Base-by-base conservation (phyloP, 2,329 filamentous ascomycete genomes). In the Xylaria sp. region DNA sequence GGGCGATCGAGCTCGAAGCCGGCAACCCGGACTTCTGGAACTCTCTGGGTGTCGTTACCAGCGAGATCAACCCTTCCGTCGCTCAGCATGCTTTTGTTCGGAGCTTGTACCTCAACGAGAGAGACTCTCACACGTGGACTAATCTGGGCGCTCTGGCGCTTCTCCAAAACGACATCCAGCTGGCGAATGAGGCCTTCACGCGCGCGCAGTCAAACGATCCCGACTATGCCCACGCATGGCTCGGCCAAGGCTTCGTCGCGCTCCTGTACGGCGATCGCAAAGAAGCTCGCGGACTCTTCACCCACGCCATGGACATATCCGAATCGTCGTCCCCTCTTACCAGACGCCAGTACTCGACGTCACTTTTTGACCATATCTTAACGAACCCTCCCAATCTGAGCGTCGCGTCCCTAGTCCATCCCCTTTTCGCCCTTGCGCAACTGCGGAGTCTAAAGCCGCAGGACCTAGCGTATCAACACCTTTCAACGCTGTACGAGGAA, bases 11-110 rank as follows among this genome's bases (percentile, higher is more conserved):
- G 72, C 80, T 97, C 1, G 95, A 99, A 72, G 90, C 92, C 6
- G 90, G 92, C 47, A 99, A 97, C 68, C 79, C 91, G 0, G 93
- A 97, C 63, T 97, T 97, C 71, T 99, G 94, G 94, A 97, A 97
- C 68, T 88, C 94, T 0, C 80, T 99, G 2, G 94, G 93, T 45
- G 91, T 97, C 2, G 91, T 90, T 21, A 97, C 94, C 2, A 92
- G 91, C 59, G 85, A 85, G 42, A 81, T 97, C 62, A 97, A 90
- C 66, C 89, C 92, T 0, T 86, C 88, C 52, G 90, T 99, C 1
- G 87, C 94, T 0, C 94, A 99, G 71, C 95, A 99, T 71, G 86
- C 94, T 0, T 93, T 99, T 64, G 89, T 96, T 11, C 83, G 95
- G 63, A 96, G 92, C 62, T 72, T 99, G n/a, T 90, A 95, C 71